These are phyloP conservation scores for Globisporangium spinosum DNA, from an alignment of 352 stramenopile species.

Conservation along the genomic window DNA sequence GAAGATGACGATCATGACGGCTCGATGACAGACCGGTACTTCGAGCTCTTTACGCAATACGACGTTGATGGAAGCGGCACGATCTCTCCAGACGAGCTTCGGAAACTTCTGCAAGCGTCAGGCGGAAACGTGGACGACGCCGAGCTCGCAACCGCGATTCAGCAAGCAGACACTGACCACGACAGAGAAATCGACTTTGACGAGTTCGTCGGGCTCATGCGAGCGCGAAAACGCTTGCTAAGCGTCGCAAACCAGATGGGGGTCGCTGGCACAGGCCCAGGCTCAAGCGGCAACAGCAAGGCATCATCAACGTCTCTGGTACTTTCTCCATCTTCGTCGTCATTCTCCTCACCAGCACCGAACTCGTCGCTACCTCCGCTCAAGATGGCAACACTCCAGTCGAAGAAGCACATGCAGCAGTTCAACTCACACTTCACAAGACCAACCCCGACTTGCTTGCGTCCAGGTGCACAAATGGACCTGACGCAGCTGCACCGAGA, in stretches of 20 bases:
- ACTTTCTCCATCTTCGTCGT: background rate
- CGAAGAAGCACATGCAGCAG: slow-evolving; percentile 46
- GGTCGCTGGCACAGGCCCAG: slow-evolving; percentile 31
- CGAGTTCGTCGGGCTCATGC: slow-evolving; percentile 80
- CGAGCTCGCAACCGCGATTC: slow-evolving; percentile 60
- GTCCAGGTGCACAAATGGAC: slow-evolving; percentile 46
- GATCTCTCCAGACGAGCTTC: slow-evolving; percentile 71
- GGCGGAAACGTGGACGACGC: slow-evolving; percentile 77
- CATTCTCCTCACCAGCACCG: slow-evolving; percentile 12
- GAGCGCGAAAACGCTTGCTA: slow-evolving; percentile 69
- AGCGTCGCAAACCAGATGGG: slow-evolving; percentile 69
- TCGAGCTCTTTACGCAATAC: slow-evolving; percentile 60
- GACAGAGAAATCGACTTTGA: slow-evolving; percentile 78
- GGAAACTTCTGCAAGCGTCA: slow-evolving; percentile 43
- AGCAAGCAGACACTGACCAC: slow-evolving; percentile 62
- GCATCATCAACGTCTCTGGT: background rate
- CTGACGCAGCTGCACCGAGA: slow-evolving; percentile 60
- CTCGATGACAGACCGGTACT: slow-evolving; percentile 48
- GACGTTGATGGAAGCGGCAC: slow-evolving; percentile 75
- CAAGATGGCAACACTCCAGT: slow-evolving; percentile 41
- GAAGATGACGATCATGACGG: slow-evolving; percentile 15
- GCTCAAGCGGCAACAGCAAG: slow-evolving; percentile 4
- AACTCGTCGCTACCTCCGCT: slow-evolving; percentile 47
- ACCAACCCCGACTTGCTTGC: slow-evolving; percentile 54
- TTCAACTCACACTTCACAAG: slow-evolving; percentile 43